These are phyloP conservation scores for Boletus vermiculosoides DNA, from an alignment of 768 basidiomycete species.

Conservation along the genomic window DNA sequence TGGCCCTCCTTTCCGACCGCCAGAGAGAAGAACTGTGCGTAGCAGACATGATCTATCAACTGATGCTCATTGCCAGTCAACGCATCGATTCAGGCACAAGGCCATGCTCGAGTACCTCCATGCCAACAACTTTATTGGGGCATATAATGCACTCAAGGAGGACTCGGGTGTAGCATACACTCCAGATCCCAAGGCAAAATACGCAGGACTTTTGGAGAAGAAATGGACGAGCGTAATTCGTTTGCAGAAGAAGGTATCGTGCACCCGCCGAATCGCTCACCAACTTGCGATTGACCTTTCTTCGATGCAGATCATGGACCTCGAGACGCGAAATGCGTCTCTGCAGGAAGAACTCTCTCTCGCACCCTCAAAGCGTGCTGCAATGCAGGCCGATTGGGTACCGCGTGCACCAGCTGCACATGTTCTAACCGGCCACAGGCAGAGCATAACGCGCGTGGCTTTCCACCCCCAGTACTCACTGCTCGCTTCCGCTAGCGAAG, in stretches of 20 bases:
- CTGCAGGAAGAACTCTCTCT: conserved; percentile 68
- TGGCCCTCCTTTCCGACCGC: conserved; percentile 46
- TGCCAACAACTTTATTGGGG: conserved; percentile 59
- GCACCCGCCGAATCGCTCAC: conserved; percentile 7
- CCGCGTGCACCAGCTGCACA: conserved; percentile 83
- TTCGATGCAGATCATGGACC: conserved; percentile 80
- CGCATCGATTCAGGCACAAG: conserved; percentile 56
- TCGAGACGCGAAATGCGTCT: conserved; percentile 80
- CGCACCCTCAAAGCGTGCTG: conserved; percentile 50
- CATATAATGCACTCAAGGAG: conserved; percentile 58
- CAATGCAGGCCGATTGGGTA: conserved; percentile 79
- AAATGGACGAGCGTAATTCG: conserved; percentile 98
- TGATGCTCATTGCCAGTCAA: conserved; percentile 8
- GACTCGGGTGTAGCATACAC: conserved; percentile 60
- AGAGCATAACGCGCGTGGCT: conserved; percentile 72
- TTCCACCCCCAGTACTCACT: conserved; percentile 87
- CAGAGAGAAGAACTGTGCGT: conserved; percentile 50
- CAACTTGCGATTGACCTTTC: conserved; percentile 7
- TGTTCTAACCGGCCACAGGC: conserved; percentile 73
- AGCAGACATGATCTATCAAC: conserved; percentile 2
- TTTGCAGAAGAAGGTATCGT: conserved; percentile 85
- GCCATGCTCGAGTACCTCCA: conserved; percentile 79
- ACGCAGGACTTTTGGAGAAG: conserved; percentile 88
- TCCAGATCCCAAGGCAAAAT: conserved; percentile 85
- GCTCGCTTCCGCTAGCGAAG: conserved; percentile 83